Conservation (phyloP, 1,139 yeast genomes). For the Geotrichum europaeum region DNA sequence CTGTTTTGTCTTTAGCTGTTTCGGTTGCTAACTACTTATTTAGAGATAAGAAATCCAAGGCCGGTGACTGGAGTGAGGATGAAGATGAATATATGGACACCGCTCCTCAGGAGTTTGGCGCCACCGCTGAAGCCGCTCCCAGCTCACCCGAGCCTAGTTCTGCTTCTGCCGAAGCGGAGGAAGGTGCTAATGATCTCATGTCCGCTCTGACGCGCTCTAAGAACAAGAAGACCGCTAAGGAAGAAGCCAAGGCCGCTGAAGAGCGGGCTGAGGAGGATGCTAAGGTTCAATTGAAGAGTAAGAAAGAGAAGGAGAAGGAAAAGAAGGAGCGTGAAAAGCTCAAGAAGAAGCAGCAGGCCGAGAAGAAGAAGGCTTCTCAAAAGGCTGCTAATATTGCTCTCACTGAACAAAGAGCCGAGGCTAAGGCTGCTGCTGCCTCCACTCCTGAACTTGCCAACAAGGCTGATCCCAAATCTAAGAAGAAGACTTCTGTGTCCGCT, state of each 20-base stretch:
- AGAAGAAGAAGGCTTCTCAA: slow-evolving; percentile 76
- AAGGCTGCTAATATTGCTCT: slow-evolving; percentile 55
- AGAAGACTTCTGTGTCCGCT: slow-evolving; percentile 35
- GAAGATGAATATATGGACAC: slow-evolving; percentile 49
- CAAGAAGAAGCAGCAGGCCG: slow-evolving; percentile 85
- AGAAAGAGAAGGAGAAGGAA: slow-evolving; percentile 95
- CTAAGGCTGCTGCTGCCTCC: slow-evolving; percentile 35
- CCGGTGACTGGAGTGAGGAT: slow-evolving; percentile 81
- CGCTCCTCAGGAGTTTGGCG: slow-evolving; percentile 53
- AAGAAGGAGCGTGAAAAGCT: slow-evolving; percentile 94
- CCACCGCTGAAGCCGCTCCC: slow-evolving; percentile 15
- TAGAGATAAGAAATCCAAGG: slow-evolving; percentile 45
- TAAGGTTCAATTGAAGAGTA: slow-evolving; percentile 64
- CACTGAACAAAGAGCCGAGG: slow-evolving; percentile 33
- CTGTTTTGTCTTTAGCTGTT: background rate
- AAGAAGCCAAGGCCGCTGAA: slow-evolving; percentile 38
- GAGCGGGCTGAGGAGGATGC: slow-evolving; percentile 42
- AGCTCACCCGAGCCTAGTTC: slow-evolving; percentile 13
- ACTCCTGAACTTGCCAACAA: slow-evolving; percentile 26
- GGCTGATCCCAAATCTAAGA: slow-evolving; percentile 32
- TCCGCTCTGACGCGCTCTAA: slow-evolving; percentile 75
- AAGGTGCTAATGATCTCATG: slow-evolving; percentile 57
- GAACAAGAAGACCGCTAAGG: slow-evolving; percentile 61
- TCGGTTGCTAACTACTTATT: background rate
- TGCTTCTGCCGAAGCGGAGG: slow-evolving; percentile 38